These are phyloP conservation scores for Carpinus viminea DNA, from an alignment of 306 rosid genomes.

Conservation along the genomic window DNA sequence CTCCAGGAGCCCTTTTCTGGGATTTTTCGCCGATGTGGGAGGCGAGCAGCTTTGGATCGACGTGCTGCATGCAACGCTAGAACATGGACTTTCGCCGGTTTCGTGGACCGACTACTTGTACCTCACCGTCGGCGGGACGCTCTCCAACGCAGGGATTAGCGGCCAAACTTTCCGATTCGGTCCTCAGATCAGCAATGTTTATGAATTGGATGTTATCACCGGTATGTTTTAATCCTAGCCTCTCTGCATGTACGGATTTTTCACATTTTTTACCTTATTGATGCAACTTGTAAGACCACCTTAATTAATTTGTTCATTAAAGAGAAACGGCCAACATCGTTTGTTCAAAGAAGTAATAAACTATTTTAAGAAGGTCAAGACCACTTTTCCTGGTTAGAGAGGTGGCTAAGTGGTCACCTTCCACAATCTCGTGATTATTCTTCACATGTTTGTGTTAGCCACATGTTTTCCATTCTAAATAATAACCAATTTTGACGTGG, in stretches of 20 bases:
- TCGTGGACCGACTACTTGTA: constrained; percentile 85
- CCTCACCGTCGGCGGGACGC: constrained; percentile 80
- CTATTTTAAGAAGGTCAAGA: no score
- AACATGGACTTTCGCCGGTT: constrained; percentile 54
- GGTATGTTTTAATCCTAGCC: constrained; percentile 41
- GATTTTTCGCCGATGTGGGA: constrained; percentile 69
- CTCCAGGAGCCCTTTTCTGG: constrained; percentile 8
- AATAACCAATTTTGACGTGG: no score
- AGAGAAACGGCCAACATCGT: no score
- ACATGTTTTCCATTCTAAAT: no score
- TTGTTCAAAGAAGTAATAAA: no score
- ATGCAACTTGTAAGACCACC: no score
- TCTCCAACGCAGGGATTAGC: constrained; percentile 88
- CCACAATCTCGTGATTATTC: no score
- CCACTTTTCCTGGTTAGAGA: no score
- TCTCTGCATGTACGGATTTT: not conserved
- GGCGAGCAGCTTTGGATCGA: constrained; percentile 82
- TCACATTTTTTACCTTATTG: not conserved
- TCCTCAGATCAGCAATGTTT: constrained; percentile 78
- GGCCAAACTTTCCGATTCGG: constrained; percentile 81
- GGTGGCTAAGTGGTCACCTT: no score
- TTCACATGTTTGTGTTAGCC: no score
- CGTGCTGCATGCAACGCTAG: constrained; percentile 53
- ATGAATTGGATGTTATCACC: constrained; percentile 70
- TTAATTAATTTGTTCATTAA: no score